Evolutionary conservation across 1,284 basidiomycete species (phyloP), one percentile per base, ranked within the genome.

Genomic region (Schizophyllum amplum): DNA sequence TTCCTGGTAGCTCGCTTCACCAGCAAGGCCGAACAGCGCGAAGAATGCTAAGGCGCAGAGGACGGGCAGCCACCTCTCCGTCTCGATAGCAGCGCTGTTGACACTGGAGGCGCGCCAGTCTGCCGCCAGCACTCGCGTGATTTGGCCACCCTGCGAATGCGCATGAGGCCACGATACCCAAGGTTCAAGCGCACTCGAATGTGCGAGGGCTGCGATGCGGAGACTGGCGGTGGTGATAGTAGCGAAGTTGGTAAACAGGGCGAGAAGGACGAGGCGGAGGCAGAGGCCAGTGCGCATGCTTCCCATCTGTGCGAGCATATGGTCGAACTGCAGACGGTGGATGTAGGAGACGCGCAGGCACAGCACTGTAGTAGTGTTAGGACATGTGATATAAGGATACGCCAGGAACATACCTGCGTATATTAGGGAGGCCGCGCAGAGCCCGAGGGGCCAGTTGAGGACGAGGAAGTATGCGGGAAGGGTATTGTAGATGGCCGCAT

Each of bases 11-110:
- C 70, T 69, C 24, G 81, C 78, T 67, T 85, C 82, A 50, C 76
- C 74, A 0, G 80, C 79, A 47, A 83, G 77, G 0, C 83, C 84
- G 63, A 85, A 85, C 64, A 84, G 77, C 1, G 60, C 66, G 64
- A 84, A 83, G 70, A 84, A 83, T 13, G 80, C 9, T 23, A 75
- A 53, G 0, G 73, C 76, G 26, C 72, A 73, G 3, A 72, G 5
- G 0, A 75, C 54, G 13, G 66, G 0, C 3, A 69, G 15, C 71
- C 72, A 81, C 4, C 74, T 69, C 5, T 49, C 62, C 6, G 69
- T 17, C 47, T 75, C 69, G 0, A 69, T 2, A 1, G 60, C 26
- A 0, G 54, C 55, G 1, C 21, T 3, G 0, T 27, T 0, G 6
- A 7, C 20, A 47, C 42, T 47, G 5, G 46, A 55, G 17, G 21